phyloP scores from a whole-genome alignment of 371 early-diverging fungal genomes.

The Rhizopus stolonifer region DNA sequence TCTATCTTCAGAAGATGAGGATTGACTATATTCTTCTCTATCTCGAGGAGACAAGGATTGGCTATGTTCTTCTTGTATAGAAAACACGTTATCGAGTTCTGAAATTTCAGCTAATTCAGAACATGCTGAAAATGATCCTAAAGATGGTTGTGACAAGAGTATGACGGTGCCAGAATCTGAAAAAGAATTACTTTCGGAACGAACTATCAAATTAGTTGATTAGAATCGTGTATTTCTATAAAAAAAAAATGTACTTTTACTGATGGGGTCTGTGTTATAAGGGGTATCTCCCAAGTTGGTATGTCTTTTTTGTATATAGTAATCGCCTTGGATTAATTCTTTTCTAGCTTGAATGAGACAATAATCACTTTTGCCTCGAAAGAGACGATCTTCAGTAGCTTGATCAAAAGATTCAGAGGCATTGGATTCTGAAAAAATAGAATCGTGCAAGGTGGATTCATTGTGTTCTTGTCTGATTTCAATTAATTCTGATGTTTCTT shows the following conservation, averaged over 20 bases:
- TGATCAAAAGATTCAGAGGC: not conserved
- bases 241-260: not conserved
- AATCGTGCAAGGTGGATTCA: not conserved
- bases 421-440: not conserved
- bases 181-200: not conserved
- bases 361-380: not conserved
- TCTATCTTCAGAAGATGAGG: no score
- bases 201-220: not conserved
- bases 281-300: constrained; percentile 1
- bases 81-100: not conserved
- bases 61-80: not conserved
- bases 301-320: not conserved
- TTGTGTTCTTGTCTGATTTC: no score
- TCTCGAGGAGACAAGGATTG: not conserved
- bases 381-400: no score
- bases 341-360: not conserved
- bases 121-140: not conserved
- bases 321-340: not conserved
- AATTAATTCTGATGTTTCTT: not conserved
- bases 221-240: not conserved
- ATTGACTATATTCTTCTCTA: not conserved
- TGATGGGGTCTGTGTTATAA: not conserved
- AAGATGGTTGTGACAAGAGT: not conserved
- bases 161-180: not conserved
- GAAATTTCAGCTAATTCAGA: not conserved